A percentile compares a stretch with the other conserved stretches of the same genome.
Conservation (phyloP, 2,329 filamentous ascomycete genomes). For the Ophiostoma triangulosporum region DNA sequence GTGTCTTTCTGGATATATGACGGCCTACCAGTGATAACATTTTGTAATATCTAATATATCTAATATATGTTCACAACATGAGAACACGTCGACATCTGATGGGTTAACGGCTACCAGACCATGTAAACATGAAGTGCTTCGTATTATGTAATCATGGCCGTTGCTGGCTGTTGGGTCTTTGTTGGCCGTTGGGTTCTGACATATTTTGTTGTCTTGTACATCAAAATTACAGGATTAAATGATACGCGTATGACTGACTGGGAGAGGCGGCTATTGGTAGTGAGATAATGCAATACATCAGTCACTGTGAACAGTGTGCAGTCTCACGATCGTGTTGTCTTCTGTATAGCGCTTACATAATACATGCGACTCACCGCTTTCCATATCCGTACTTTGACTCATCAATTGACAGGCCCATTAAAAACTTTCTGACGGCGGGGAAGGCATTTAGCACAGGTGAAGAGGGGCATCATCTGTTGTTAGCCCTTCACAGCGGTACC, state of each 20-base stretch:
- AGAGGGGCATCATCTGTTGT: slow-evolving; percentile 9
- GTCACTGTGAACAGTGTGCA: too few species aligned
- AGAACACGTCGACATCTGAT: too few species aligned
- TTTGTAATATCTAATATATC: background rate
- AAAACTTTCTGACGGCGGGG: slow-evolving; percentile 1
- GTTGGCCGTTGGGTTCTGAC: too few species aligned
- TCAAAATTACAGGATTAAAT: too few species aligned
- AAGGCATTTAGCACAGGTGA: slow-evolving; percentile 5
- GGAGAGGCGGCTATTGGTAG: too few species aligned
- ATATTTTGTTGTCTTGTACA: too few species aligned
- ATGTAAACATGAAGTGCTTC: background rate
- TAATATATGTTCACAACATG: too few species aligned
- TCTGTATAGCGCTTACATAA: background rate
- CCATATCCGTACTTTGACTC: background rate
- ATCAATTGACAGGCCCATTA: background rate
- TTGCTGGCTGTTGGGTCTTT: background rate
- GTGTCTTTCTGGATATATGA: background rate
- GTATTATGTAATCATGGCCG: background rate
- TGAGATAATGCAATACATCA: too few species aligned
- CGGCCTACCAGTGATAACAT: background rate
- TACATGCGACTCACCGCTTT: background rate
- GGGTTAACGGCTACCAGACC: background rate
- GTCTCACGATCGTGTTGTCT: too few species aligned
- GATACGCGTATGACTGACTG: too few species aligned
- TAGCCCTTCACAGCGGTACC: slow-evolving; percentile 6